Base-by-base conservation (phyloP, 345 rosid genomes). In the Dovyalis caffra region DNA sequence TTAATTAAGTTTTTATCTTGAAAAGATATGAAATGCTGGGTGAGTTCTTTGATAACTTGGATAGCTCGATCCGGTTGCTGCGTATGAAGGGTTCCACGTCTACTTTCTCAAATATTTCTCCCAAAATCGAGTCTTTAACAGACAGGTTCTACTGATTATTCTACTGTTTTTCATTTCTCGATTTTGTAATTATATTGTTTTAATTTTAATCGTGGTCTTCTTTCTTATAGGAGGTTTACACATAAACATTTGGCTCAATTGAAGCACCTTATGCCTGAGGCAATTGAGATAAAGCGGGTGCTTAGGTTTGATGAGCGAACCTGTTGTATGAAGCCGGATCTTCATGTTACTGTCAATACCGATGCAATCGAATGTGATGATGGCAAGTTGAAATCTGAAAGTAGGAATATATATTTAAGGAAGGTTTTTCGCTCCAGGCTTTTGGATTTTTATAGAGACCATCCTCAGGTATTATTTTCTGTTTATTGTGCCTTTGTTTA, bases 241-340 rank as follows among this genome's bases (percentile, higher is more conserved):
- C 71, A 84, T 37, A 26, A 77, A 64, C 93, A 93, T 76, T 82
- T 96, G 79, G 91, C 95, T 70, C 95, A 90, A 43, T 4, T 92
- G 82, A 93, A 88, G 87, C 83, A 87, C 77, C 80, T 96, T 51
- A 77, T 96, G 37, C 97, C 98, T 0, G 99, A 93, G 77, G 94
- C 83, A 0, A 85, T 96, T 26, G 93, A 90, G 82, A 76, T 93
- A 5, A 93, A 82, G 84, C 88, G 79, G 76, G 77, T 88, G 18
- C 80, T 87, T 16, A 60, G 70, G 63, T 76, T 85, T 71, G 94
- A 96, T 78, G 98, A 96, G 84, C 75, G 60, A 64, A 87, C 89
- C 14, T 68, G 91, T 31, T 92, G 95, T 45, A 88, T 89, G 95
- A 92, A 89, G 83, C 97, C 98, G 3, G 94, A 92, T 76, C 92